Evolutionary conservation across 805 yeast genomes (phyloP), one percentile per base, ranked within the genome.

Genomic region (Ogataea haglerorum): DNA sequence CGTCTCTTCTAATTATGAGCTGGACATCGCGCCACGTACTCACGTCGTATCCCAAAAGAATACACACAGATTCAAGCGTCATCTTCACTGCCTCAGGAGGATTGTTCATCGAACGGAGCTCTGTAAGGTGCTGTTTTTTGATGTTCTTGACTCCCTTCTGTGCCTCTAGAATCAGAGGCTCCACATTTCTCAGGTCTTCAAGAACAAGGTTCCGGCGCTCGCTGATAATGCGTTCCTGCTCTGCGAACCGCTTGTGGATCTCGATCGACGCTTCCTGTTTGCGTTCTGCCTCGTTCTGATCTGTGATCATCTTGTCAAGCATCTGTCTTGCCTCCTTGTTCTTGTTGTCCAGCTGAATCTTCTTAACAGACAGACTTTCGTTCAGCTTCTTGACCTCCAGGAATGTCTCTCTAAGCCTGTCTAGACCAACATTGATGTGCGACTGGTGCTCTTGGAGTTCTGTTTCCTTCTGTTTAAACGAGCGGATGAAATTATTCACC

Each of bases 241-340:
- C 70, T 22, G 73, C 78, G 23, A 91, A 67, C 5, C 87, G 81
- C 13, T 70, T 73, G 51, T 84, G 86, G 9, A 91, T 83, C 35
- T 79, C 84, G 3, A 84, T 64, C 0, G 96, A 86, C 6, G 93
- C 89, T 45, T 85, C 95, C 43, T 85, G 84, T 51, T 84, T 88
- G 48, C 96, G 70, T 57, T 91, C 98, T 0, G 97, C 91, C 52
- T 88, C 95, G 55, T 86, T 88, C 57, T 91, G 98, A 30, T 88
- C 95, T 1, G 71, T 63, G 10, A 91, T 71, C 85, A 91, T 87
- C 40, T 68, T 76, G 52, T 81, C 78, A 29, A 91, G 70, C 72
- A 87, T 85, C 18, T 63, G 62, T 43, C 76, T 73, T 0, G 96
- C 95, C 48, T 83, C 85, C 10, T 60, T 51, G 42, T 84, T 86